phyloP scores from a whole-genome alignment of 805 yeast genomes.

The Diddensiella transvaalensis region DNA sequence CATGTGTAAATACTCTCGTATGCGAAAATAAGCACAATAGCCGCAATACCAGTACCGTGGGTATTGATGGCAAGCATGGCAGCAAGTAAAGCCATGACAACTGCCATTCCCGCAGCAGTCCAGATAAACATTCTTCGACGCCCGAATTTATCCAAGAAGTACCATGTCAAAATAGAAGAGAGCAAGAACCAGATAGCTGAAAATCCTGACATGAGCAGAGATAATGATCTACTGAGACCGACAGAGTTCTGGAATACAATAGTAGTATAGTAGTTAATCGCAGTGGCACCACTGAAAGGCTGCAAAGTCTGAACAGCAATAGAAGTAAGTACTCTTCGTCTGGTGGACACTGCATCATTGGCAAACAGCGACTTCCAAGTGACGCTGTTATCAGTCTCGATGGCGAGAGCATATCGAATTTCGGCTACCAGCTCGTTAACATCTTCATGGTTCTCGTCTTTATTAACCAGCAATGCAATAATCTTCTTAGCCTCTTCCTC shows the following conservation, averaged over 20 bases:
- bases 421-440: slow-evolving; percentile 17
- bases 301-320: slow-evolving; percentile 8
- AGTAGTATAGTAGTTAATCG: slow-evolving; percentile 11
- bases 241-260: slow-evolving; percentile 6
- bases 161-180: slow-evolving; percentile 42
- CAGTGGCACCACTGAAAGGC: slow-evolving; percentile 11
- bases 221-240: slow-evolving; percentile 1
- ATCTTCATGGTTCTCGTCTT: slow-evolving; percentile 11
- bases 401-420: slow-evolving; percentile 18
- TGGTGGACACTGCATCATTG: background rate
- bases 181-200: slow-evolving; percentile 14
- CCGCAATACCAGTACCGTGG: slow-evolving; percentile 6
- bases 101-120: slow-evolving; percentile 12
- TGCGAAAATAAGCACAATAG: slow-evolving; percentile 11
- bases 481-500: slow-evolving; percentile 16
- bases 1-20: slow-evolving; percentile 17
- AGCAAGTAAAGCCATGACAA: slow-evolving; percentile 5
- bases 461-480: slow-evolving; percentile 6
- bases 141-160: slow-evolving; percentile 45
- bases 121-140: slow-evolving; percentile 43
- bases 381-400: slow-evolving; percentile 10
- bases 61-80: slow-evolving; percentile 9
- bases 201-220: slow-evolving; percentile 14
- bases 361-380: slow-evolving; percentile 31
- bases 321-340: slow-evolving; percentile 47